Conservation (phyloP, 1,284 basidiomycete species). For the Cryptococcus jaspeensis region DNA sequence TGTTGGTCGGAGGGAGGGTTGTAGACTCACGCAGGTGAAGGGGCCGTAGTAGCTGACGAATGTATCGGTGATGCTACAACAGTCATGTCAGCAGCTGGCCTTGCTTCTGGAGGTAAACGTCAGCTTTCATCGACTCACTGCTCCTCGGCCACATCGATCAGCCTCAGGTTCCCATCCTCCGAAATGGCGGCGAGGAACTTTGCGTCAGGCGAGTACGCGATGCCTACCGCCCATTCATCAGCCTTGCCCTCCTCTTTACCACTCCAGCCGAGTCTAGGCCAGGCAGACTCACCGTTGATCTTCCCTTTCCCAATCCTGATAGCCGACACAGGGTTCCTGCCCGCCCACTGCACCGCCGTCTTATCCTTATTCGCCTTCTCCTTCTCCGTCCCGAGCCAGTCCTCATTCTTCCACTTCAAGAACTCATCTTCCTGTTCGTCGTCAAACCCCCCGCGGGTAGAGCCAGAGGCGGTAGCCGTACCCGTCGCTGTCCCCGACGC, state of each 20-base stretch:
- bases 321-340: constrained; percentile 49
- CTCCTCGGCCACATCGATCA: constrained; percentile 80
- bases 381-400: constrained; percentile 32
- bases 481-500: not conserved
- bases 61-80: constrained; percentile 72
- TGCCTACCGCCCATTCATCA: constrained; percentile 56
- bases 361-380: constrained; percentile 27
- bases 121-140: constrained; percentile 63
- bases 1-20: not conserved
- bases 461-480: not conserved
- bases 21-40: constrained; percentile 61
- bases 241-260: not conserved
- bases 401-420: constrained; percentile 50
- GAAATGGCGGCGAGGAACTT: constrained; percentile 80
- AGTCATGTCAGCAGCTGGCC: constrained; percentile 3
- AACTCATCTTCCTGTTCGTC: constrained; percentile 24
- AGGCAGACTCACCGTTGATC: constrained; percentile 63
- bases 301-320: constrained; percentile 54
- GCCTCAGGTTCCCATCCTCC: constrained; percentile 82
- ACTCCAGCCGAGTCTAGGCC: not conserved
- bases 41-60: constrained; percentile 91
- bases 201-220: constrained; percentile 86
- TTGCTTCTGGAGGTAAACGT: not conserved
- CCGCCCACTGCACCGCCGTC: constrained; percentile 42
- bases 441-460: not conserved